phyloP scores from a whole-genome alignment of 768 basidiomycete genomes.

The Lactifluus pinguis region DNA sequence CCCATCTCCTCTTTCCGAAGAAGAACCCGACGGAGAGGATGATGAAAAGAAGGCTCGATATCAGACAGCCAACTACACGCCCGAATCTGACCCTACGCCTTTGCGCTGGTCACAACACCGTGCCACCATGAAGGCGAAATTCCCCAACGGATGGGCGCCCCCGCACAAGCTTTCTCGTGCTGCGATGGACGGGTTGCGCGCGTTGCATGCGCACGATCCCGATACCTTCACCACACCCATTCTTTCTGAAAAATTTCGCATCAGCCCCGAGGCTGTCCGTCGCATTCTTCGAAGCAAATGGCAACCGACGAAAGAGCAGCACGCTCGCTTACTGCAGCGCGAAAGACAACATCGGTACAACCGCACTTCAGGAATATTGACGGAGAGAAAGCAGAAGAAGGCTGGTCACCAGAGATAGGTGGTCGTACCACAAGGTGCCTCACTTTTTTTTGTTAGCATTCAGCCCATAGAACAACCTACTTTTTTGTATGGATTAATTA shows the following conservation, averaged over 20 bases:
- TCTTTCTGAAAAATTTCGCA: slow-evolving; percentile 39
- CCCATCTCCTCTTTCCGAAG: slow-evolving; percentile 3
- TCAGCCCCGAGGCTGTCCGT: slow-evolving; percentile 43
- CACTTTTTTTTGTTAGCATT: not conserved
- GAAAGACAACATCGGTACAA: slow-evolving; percentile 23
- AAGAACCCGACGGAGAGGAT: not conserved
- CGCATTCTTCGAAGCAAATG: slow-evolving; percentile 41
- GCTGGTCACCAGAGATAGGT: not conserved
- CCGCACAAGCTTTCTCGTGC: slow-evolving; percentile 43
- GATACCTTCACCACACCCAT: slow-evolving; percentile 32
- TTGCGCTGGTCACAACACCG: slow-evolving; percentile 25
- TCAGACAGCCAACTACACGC: slow-evolving; percentile 14
- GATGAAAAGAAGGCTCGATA: slow-evolving; percentile 9
- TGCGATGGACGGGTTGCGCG: slow-evolving; percentile 43
- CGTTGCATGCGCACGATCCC: slow-evolving; percentile 36
- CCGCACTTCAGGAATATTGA: slow-evolving; percentile 9
- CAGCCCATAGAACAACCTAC: not conserved
- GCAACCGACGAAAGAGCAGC: slow-evolving; percentile 29
- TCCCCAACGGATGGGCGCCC: slow-evolving; percentile 40
- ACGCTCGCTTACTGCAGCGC: slow-evolving; percentile 23
- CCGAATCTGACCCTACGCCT: slow-evolving; percentile 21
- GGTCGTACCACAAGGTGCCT: not conserved
- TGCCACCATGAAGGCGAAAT: slow-evolving; percentile 26
- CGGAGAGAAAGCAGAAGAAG: not conserved
- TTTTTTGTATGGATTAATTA: not conserved